Percentiles rank a stretch among this genome's conserved stretches.
These are phyloP conservation scores for Chamaecyparis obtusa DNA, from an alignment of 75 land plant genomes.

Conservation along the genomic window DNA sequence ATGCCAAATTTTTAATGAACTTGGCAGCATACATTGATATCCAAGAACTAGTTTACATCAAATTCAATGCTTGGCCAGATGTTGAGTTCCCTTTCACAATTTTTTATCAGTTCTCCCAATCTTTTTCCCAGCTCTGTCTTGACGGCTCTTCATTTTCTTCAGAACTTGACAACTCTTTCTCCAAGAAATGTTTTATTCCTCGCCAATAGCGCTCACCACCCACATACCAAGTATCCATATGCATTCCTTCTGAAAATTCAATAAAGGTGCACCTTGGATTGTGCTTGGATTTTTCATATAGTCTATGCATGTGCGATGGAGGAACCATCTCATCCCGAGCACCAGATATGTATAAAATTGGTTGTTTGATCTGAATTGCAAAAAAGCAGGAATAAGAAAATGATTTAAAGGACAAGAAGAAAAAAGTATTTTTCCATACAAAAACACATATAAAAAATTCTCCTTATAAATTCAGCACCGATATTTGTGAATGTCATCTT, in stretches of 20 bases:
- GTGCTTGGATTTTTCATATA: constrained; percentile 58
- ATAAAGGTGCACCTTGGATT: constrained; percentile 52
- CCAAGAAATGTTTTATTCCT: constrained; percentile 58
- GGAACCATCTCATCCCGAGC: constrained; percentile 97
- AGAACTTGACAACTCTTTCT: constrained; percentile 21
- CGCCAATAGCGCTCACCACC: constrained; percentile 94
- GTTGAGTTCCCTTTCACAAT: not conserved
- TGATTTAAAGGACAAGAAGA: not conserved
- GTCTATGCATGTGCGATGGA: constrained; percentile 77
- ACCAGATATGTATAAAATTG: constrained; percentile 86
- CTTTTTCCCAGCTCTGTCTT: constrained; percentile 8
- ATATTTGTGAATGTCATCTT: not conserved
- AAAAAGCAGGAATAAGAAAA: constrained; percentile 7
- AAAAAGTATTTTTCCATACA: not conserved
- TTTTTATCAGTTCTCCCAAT: not conserved
- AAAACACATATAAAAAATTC: not conserved
- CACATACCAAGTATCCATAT: constrained; percentile 93
- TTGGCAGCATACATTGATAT: not conserved
- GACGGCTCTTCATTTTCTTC: not conserved
- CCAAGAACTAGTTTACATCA: constrained; percentile 6
- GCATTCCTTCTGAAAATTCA: constrained; percentile 88
- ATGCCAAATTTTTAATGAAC: not conserved
- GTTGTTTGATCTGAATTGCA: constrained; percentile 58
- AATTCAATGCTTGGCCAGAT: not conserved
- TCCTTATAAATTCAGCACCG: not conserved